Percentiles rank a stretch among this genome's conserved stretches.
Conservation (phyloP, 176 grass and related monocot species). For the Urochloa ruziziensis region DNA sequence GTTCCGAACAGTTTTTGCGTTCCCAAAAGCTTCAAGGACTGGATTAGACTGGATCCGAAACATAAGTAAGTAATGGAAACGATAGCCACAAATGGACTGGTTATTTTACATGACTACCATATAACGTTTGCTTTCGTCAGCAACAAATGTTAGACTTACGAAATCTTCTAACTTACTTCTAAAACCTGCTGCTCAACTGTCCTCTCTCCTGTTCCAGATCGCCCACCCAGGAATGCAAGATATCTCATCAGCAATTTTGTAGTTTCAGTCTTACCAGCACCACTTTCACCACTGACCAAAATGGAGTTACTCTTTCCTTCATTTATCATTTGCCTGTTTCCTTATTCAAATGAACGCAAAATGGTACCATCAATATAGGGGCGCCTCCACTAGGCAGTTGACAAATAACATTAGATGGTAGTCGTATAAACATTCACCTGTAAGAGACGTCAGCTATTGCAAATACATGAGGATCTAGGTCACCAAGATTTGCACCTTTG, state of each 20-base stretch:
- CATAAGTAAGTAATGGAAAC: constrained; percentile 15
- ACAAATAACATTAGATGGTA: constrained; percentile 18
- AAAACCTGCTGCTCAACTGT: constrained; percentile 98
- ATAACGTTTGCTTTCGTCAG: constrained; percentile 15
- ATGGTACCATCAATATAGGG: constrained; percentile 46
- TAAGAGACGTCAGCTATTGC: constrained; percentile 91
- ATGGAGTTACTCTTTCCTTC: constrained; percentile 95
- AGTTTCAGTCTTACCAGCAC: constrained; percentile 97
- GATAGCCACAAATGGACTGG: constrained; percentile 22
- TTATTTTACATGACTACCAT: neutral
- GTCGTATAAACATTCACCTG: constrained; percentile 70
- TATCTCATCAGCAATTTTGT: constrained; percentile 96
- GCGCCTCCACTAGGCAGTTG: constrained; percentile 15
- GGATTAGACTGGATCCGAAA: constrained; percentile 80
- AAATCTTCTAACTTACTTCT: constrained; percentile 62
- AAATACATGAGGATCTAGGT: constrained; percentile 90
- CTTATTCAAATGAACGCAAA: constrained; percentile 61
- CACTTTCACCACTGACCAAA: constrained; percentile 99
- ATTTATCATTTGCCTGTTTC: constrained; percentile 98
- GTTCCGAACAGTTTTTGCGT: constrained; percentile 97
- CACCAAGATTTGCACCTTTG: constrained; percentile 78
- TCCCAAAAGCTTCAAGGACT: constrained; percentile 99
- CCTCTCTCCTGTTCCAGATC: constrained; percentile 73
- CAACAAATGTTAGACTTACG: neutral
- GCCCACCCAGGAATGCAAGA: constrained; percentile 90